A percentile compares a stretch with the other conserved stretches of the same genome.
Conservation (phyloP, 2,329 filamentous ascomycete genomes). For the Sphaerulina vaccinii region DNA sequence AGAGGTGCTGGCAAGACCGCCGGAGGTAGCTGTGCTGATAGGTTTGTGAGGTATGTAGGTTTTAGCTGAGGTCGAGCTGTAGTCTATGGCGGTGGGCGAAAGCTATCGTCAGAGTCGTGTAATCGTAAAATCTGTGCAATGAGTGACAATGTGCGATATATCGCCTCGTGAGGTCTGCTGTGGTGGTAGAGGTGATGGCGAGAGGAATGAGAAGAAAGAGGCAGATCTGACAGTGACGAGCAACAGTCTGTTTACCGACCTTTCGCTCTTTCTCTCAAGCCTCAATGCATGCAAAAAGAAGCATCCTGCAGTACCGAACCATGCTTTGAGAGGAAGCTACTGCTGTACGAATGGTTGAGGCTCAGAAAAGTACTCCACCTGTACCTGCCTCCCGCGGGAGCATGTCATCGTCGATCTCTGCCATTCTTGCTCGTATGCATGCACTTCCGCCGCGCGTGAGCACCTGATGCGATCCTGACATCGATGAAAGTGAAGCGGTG, state of each 20-base stretch:
- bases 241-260: background rate
- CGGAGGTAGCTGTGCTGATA: conserved; percentile 1
- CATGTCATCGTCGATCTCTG: conserved; percentile 15
- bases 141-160: background rate
- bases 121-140: conserved; percentile 13
- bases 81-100: background rate
- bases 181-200: background rate
- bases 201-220: background rate
- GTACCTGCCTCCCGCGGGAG: background rate
- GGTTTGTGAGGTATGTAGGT: conserved; percentile 2
- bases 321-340: background rate
- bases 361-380: background rate
- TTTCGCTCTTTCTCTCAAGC: background rate
- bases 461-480: conserved; percentile 2
- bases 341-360: conserved; percentile 4
- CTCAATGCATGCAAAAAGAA: no score
- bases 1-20: conserved; percentile 11
- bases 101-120: conserved; percentile 15
- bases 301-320: background rate
- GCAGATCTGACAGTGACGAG: background rate
- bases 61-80: conserved; percentile 4
- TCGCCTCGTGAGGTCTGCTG: conserved; percentile 2
- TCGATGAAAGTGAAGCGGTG: background rate
- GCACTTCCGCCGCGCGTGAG: conserved; percentile 10
- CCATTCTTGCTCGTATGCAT: background rate